A percentile compares a stretch with the other conserved stretches of the same genome.
These are phyloP conservation scores for Monilinia vaccinii-corymbosi DNA, from an alignment of 2,329 filamentous ascomycete genomes.

Conservation along the genomic window DNA sequence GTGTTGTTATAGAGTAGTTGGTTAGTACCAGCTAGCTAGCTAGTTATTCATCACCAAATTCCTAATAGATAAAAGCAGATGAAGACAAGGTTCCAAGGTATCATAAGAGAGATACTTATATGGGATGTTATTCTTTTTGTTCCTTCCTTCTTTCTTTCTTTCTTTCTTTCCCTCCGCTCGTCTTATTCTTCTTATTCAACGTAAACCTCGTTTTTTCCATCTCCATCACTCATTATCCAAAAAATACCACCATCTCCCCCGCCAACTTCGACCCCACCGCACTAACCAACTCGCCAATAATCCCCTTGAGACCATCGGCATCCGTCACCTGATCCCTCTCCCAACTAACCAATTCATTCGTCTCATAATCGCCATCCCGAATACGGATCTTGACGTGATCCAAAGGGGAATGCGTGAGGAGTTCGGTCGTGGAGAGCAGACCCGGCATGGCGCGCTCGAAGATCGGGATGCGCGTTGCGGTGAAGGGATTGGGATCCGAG, in stretches of 20 bases:
- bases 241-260: neutral
- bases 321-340: conserved; percentile 41
- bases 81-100: too few species aligned
- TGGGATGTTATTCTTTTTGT: too few species aligned
- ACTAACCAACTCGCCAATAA: conserved; percentile 59
- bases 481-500: conserved; percentile 9
- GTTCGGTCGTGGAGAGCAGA: conserved; percentile 44
- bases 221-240: neutral
- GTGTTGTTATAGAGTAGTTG: too few species aligned
- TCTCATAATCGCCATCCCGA: conserved; percentile 27
- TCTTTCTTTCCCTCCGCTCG: too few species aligned
- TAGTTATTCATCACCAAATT: too few species aligned
- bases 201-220: too few species aligned
- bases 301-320: conserved; percentile 45
- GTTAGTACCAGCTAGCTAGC: too few species aligned
- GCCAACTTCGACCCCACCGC: conserved; percentile 54
- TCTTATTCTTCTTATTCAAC: too few species aligned
- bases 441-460: conserved; percentile 58
- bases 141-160: too few species aligned
- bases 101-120: too few species aligned
- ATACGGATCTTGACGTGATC: conserved; percentile 47
- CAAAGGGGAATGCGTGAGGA: conserved; percentile 44
- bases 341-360: conserved; percentile 43
- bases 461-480: conserved; percentile 34
- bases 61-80: too few species aligned